These are phyloP conservation scores for Erythrobasidium hasegawianum DNA, from an alignment of 1,284 basidiomycete genomes.

Conservation along the genomic window DNA sequence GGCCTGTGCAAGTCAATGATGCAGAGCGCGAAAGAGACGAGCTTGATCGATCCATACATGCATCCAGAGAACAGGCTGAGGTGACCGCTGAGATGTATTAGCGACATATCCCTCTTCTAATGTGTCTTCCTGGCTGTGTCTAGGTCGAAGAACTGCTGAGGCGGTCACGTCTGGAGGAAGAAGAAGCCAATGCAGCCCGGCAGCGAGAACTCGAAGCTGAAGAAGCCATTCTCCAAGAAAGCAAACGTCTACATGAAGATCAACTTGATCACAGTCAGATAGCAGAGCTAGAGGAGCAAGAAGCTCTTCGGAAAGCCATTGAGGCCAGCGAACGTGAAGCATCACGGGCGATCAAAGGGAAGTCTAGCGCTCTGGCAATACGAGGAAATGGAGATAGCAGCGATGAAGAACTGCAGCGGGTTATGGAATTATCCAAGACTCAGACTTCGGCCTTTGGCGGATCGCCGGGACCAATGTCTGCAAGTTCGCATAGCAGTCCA, in stretches of 20 bases:
- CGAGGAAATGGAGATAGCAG: constrained; percentile 1
- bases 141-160: not conserved
- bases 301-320: constrained; percentile 25
- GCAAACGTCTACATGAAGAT: constrained; percentile 15
- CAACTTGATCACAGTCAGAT: constrained; percentile 15
- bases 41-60: constrained; percentile 14
- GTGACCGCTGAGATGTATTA: no score
- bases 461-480: not conserved
- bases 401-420: constrained; percentile 24
- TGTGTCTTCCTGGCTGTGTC: no score
- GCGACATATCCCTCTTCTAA: no score
- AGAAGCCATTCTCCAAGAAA: constrained; percentile 6
- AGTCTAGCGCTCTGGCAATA: not conserved
- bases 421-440: constrained; percentile 10
- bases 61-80: constrained; percentile 20
- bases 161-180: constrained; percentile 6
- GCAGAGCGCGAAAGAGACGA: constrained; percentile 20
- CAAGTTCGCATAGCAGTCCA: not conserved
- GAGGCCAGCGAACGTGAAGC: constrained; percentile 15
- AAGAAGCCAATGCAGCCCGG: not conserved
- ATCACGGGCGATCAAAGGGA: not conserved
- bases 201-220: constrained; percentile 8
- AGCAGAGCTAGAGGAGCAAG: constrained; percentile 22
- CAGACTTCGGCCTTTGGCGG: not conserved
- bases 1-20: constrained; percentile 14